Conservation (phyloP, 108 stramenopile species). For the Nannochloropsis gaditana region DNA sequence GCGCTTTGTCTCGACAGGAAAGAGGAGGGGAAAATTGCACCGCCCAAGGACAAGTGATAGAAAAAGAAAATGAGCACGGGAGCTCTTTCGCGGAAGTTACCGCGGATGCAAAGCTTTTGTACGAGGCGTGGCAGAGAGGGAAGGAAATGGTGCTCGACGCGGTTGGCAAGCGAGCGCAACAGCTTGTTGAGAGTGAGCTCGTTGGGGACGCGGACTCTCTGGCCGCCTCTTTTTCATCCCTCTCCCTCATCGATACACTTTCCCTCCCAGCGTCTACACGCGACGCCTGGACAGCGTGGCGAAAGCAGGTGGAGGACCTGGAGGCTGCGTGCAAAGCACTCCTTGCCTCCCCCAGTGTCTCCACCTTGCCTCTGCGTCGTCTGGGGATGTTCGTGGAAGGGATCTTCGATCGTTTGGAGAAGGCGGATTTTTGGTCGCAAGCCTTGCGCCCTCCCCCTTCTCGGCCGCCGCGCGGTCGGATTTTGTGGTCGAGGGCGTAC, state of each 20-base stretch:
- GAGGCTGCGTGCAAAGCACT: not conserved
- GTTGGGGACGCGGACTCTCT: not conserved
- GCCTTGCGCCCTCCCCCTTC: not conserved
- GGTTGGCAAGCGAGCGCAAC: not conserved
- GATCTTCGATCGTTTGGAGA: not conserved
- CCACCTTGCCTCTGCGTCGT: not conserved
- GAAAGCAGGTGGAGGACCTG: not conserved
- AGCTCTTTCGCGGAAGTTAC: not conserved
- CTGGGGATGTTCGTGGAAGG: not conserved
- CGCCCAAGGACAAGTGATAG: no score
- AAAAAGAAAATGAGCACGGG: not conserved
- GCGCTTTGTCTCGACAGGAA: not conserved
- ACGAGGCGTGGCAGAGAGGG: not conserved
- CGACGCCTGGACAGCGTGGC: not conserved
- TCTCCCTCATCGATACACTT: not conserved
- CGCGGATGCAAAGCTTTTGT: not conserved
- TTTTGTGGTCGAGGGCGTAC: not conserved
- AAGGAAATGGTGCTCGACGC: not conserved
- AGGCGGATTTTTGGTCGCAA: not conserved
- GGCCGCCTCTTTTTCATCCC: not conserved
- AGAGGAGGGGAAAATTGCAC: not conserved
- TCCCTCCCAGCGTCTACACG: not conserved
- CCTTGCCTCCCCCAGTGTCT: not conserved
- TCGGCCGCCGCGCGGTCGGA: not conserved
- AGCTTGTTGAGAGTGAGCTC: not conserved